A percentile compares a stretch with the other conserved stretches of the same genome.
These are phyloP conservation scores for Vigna radiata DNA, from an alignment of 306 rosid genomes.

Conservation along the genomic window DNA sequence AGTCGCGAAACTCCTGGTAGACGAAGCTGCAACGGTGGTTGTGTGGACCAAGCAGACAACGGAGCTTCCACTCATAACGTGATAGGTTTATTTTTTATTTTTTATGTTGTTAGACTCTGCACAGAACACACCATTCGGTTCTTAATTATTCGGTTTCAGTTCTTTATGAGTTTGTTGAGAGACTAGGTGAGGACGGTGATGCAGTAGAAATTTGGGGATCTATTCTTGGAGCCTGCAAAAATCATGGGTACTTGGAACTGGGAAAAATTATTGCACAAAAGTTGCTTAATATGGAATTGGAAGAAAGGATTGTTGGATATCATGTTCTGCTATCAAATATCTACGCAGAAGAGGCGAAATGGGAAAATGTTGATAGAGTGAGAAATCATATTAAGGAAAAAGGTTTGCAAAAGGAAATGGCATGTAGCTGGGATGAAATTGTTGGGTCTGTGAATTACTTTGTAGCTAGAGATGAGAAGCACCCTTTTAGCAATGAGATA, in stretches of 20 bases:
- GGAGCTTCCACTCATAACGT: too few species aligned
- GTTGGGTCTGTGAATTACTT: slow-evolving; percentile 70
- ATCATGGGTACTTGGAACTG: slow-evolving; percentile 68
- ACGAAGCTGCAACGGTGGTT: too few species aligned
- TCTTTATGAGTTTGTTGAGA: slow-evolving; percentile 68
- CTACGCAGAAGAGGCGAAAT: slow-evolving; percentile 86
- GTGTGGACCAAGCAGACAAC: too few species aligned
- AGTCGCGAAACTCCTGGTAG: too few species aligned
- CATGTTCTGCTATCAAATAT: slow-evolving; percentile 87
- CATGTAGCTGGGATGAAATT: slow-evolving; percentile 80
- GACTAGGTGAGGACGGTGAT: slow-evolving; percentile 68
- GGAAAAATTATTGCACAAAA: slow-evolving; percentile 72
- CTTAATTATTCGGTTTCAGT: too few species aligned
- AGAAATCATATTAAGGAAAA: slow-evolving; percentile 73
- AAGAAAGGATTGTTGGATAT: slow-evolving; percentile 73
- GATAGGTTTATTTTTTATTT: too few species aligned
- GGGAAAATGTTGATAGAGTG: slow-evolving; percentile 72
- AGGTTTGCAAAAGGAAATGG: slow-evolving; percentile 83
- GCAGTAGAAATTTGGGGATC: slow-evolving; percentile 84
- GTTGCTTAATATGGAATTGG: slow-evolving; percentile 69
- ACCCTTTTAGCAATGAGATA: slow-evolving; percentile 58
- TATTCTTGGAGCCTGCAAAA: slow-evolving; percentile 80
- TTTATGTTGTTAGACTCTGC: too few species aligned
- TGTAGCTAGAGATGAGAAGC: slow-evolving; percentile 73
- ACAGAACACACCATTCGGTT: too few species aligned